Conservation (phyloP, 2,329 filamentous ascomycete species). For the Acephala macrosclerotiorum region DNA sequence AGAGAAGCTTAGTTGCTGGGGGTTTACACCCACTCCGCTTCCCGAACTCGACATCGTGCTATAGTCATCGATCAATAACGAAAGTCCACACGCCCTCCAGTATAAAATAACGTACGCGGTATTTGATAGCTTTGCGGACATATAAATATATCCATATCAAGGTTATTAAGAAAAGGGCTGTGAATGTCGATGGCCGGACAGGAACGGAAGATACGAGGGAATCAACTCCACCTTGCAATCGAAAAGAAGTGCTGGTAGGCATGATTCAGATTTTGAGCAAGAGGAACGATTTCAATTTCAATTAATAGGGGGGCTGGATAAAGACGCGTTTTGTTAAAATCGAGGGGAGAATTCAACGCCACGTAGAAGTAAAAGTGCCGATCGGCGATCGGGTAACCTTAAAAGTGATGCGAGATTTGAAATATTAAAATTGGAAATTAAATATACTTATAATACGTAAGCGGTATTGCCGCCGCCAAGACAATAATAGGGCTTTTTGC, state of each 20-base stretch:
- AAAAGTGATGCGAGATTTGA: too few relatives aligned
- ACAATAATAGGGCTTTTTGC: too few relatives aligned
- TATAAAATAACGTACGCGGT: slow-evolving; percentile 16
- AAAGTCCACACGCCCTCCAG: not conserved
- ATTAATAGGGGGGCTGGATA: not conserved
- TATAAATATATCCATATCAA: slow-evolving; percentile 15
- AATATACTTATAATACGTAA: too few relatives aligned
- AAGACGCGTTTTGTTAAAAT: too few relatives aligned
- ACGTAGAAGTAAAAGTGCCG: too few relatives aligned
- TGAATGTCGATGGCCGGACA: slow-evolving; percentile 18
- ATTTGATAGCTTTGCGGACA: slow-evolving; percentile 14
- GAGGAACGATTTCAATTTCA: not conserved
- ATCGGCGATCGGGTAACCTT: too few relatives aligned
- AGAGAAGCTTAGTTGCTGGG: slow-evolving; percentile 20
- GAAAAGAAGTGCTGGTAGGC: slow-evolving; percentile 7
- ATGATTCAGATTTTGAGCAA: not conserved
- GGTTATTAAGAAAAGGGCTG: slow-evolving; percentile 14
- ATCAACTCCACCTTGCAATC: not conserved
- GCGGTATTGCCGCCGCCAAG: too few relatives aligned
- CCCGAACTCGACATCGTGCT: slow-evolving; percentile 23
- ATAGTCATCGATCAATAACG: slow-evolving; percentile 2
- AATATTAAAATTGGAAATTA: too few relatives aligned
- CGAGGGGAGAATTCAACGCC: too few relatives aligned
- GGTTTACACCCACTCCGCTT: slow-evolving; percentile 25
- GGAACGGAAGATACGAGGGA: slow-evolving; percentile 1